Conservation (phyloP, 2,329 filamentous ascomycete genomes). For the Colletotrichum godetiae region DNA sequence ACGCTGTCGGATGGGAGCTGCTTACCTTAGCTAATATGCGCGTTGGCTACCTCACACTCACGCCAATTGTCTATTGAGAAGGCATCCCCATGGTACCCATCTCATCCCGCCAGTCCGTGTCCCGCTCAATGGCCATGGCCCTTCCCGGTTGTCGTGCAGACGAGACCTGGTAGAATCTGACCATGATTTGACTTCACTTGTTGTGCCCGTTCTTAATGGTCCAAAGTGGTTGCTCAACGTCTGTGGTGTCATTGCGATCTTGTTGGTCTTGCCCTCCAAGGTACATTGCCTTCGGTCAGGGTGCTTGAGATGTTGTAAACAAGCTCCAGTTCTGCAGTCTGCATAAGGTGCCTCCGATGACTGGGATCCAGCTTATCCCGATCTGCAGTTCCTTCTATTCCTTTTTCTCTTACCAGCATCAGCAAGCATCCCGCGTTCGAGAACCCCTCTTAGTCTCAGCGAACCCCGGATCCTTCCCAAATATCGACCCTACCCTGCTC, state of each 20-base stretch:
- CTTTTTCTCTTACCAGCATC: not conserved
- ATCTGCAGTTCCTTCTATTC: conserved; percentile 9
- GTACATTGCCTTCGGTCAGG: no score
- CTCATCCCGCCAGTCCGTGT: conserved; percentile 13
- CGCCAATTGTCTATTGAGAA: not conserved
- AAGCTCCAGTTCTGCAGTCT: conserved; percentile 23
- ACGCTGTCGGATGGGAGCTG: not conserved
- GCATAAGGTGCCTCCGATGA: not conserved
- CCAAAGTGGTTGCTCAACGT: not conserved
- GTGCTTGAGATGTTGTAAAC: conserved; percentile 7
- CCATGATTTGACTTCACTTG: not conserved
- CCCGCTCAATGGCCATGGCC: not conserved
- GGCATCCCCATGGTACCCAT: not conserved
- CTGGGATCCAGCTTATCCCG: conserved; percentile 2
- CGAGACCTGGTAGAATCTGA: conserved; percentile 7
- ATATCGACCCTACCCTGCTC: not conserved
- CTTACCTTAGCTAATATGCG: not conserved
- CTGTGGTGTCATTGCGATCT: not conserved
- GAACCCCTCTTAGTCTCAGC: conserved; percentile 20
- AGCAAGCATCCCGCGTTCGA: conserved; percentile 13
- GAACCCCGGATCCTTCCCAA: not conserved
- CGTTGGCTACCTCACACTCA: not conserved
- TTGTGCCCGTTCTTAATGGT: not conserved
- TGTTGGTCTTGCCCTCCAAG: not conserved
- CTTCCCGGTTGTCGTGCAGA: conserved; percentile 15